Base-by-base conservation (phyloP, 2,329 filamentous ascomycete species). In the Colletotrichum trifolii region DNA sequence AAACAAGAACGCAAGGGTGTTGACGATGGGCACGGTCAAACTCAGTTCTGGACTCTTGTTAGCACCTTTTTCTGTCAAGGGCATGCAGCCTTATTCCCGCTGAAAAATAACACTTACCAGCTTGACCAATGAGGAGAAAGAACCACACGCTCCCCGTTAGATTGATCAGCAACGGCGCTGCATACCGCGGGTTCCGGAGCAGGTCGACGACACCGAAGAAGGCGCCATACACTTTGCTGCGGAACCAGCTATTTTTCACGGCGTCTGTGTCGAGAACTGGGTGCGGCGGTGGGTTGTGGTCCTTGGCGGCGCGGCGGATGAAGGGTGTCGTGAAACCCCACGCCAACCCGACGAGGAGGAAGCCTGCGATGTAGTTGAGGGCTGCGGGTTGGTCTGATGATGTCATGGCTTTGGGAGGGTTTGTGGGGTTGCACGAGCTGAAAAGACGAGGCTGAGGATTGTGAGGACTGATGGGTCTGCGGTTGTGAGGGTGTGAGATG, bases 121-220 rank as follows among this genome's bases (percentile, higher is more conserved):
- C 94, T 76, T 96, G 88, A 7, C 95, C 95, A 78, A 98, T 95
- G 69, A 98, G 82, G 70, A 98, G 79, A 72, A 98, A 98, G 79
- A 98, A 98, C 95, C 95, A 98, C 60, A 97, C 85, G 74, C 93
- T 97, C 36, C 95, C 95, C 3, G 95, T 97, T 57, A 98, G 80
- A 75, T 98, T 98, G 64, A 97, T 79, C 56, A 97, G 79, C 70
- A 98, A 78, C 17, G 95, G 95, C 34, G 97, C 79, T 6, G 93
- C 92, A 78, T 98, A 98, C 15, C 87, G 86, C 40, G 94, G 94
- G 70, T 94, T 94, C 64, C 86, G 83, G 56, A 98, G 78, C 64
- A 97, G 81, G 73, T 97, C 94, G 11, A 89, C 73, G 1, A 95
- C 91, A 4, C 89, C 90, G 74, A 93, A 96, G 72, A 91, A 87